Evolutionary conservation across 1,284 basidiomycete genomes (phyloP).

Genomic region (Microbotryum saponariae): DNA sequence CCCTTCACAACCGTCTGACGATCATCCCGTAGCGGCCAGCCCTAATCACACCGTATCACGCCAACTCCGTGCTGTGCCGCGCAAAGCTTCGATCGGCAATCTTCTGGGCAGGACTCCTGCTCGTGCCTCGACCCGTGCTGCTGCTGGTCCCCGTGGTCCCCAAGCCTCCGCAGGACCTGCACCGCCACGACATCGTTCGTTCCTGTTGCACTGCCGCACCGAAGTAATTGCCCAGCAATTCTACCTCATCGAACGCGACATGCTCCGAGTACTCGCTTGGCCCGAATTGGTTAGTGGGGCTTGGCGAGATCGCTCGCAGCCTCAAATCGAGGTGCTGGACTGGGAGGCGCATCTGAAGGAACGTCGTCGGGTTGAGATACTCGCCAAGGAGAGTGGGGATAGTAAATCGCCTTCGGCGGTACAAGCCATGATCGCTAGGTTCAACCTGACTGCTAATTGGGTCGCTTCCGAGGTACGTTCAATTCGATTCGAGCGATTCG

Average conservation of each 20-base stretch:
- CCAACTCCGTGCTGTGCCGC: not conserved
- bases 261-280: slow-evolving; percentile 61
- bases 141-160: too few species aligned
- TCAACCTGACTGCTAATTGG: slow-evolving; percentile 78
- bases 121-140: not conserved
- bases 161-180: not conserved
- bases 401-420: slow-evolving; percentile 40
- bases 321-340: slow-evolving; percentile 58
- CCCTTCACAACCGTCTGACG: not conserved
- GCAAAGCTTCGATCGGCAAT: slow-evolving; percentile 22
- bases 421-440: slow-evolving; percentile 70
- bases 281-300: slow-evolving; percentile 36
- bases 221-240: slow-evolving; percentile 67
- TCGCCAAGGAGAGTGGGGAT: slow-evolving; percentile 44
- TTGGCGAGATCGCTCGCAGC: slow-evolving; percentile 51
- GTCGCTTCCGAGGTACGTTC: slow-evolving; percentile 49
- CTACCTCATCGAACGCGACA: slow-evolving; percentile 76
- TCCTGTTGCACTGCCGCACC: slow-evolving; percentile 52
- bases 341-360: slow-evolving; percentile 76
- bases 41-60: not conserved
- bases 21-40: not conserved
- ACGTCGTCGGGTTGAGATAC: slow-evolving; percentile 59
- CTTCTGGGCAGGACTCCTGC: slow-evolving; percentile 6
- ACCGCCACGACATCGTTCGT: slow-evolving; percentile 51
- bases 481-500: slow-evolving; percentile 35